Base-by-base conservation (phyloP, 306 rosid species). In the Cucumis hystrix region DNA sequence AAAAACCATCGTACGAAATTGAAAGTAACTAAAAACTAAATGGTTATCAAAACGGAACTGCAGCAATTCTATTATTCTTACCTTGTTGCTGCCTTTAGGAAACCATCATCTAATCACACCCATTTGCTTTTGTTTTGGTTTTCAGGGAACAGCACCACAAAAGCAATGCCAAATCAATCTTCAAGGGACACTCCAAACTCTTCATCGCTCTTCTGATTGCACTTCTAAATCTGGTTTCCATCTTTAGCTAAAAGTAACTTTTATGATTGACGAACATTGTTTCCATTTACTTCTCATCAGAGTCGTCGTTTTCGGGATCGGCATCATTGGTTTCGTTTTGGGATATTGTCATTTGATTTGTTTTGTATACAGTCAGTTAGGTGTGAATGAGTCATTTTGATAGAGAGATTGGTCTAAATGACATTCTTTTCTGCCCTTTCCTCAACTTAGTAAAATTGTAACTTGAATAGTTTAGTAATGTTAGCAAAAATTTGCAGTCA, bases 131-230 rank as follows among this genome's bases (percentile, higher is more conserved):
- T 82, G 51, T 74, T 39, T 81, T 82, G 55, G 75, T 54, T 52
- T 84, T 80, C 94, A 91, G 93, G 85, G 6, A 51, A 7, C 82
- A 83, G 76, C 40, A 41, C 17, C 68, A 20, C 6, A 64, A 20
- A 4, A 79, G 81, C 47, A 80, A 88, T 51, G 87, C 86, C 39
- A 75, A 52, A 33, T 82, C 90, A 64, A 49, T 85, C 64, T 54
- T 78, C 17, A 57, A 74, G 18, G 79, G 51, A 64, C 9, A 47
- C 82, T 77, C 74, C 47, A 85, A 77, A 75, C 75, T 83, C 75
- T 77, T 76, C 23, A 79, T 83, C 73, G 63, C 87, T 64, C 83
- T 89, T 77, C 41, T 91, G 33, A 33, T 89, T 83, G 86, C 86
- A 74, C 56, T 89, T 80, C 79, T 81, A 51, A n/a, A 85, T 61